phyloP scores from a whole-genome alignment of 768 basidiomycete genomes.

The Boletus rufocinnamomeus region DNA sequence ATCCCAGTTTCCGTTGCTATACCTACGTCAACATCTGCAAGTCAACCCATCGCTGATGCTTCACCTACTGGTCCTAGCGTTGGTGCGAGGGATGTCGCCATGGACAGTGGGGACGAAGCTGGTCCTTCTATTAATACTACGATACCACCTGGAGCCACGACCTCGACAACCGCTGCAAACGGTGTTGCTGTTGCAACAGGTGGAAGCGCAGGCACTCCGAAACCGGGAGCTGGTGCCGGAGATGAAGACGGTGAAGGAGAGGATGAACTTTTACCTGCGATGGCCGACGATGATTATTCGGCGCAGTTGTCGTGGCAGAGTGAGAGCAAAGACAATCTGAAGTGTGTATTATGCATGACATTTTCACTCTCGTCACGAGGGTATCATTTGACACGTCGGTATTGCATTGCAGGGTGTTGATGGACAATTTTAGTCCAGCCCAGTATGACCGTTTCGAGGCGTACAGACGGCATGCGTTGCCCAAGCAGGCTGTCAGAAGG shows the following conservation, averaged over 20 bases:
- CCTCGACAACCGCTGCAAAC: not conserved
- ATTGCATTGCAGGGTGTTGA: constrained; percentile 62
- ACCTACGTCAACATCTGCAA: not conserved
- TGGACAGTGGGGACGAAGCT: constrained; percentile 26
- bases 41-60: constrained; percentile 13
- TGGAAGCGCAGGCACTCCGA: constrained; percentile 7
- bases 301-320: constrained; percentile 83
- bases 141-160: not conserved
- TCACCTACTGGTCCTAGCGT: constrained; percentile 2
- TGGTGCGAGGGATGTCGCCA: constrained; percentile 3
- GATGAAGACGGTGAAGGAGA: constrained; percentile 70
- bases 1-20: constrained; percentile 5
- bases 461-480: constrained; percentile 79
- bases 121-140: constrained; percentile 15
- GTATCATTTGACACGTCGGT: not conserved
- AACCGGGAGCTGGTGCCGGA: constrained; percentile 15
- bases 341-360: constrained; percentile 43
- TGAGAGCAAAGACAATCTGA: constrained; percentile 85
- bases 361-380: constrained; percentile 2
- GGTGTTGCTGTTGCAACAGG: not conserved
- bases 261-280: constrained; percentile 76
- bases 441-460: constrained; percentile 92
- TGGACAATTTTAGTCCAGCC: constrained; percentile 81
- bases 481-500: constrained; percentile 81
- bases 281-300: constrained; percentile 89